These are phyloP conservation scores for Trichoderma orchidacearum DNA, from an alignment of 495 filamentous ascomycete species.

Conservation along the genomic window DNA sequence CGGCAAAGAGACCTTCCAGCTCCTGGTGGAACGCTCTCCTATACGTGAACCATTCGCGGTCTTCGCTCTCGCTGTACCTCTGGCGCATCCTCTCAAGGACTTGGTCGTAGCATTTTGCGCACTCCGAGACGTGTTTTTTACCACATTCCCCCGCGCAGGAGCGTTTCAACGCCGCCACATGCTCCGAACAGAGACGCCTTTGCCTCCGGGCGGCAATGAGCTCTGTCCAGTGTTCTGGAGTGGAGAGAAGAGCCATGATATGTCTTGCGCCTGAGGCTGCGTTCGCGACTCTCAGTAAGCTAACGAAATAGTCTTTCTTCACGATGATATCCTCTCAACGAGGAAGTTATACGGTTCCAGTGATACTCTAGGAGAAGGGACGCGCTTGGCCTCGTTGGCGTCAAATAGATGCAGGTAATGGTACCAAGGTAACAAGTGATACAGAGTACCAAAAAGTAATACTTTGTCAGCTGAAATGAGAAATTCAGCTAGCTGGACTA, in stretches of 20 bases:
- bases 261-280: no score
- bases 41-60: slow-evolving; percentile 27
- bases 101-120: slow-evolving; percentile 21
- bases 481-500: not conserved
- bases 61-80: slow-evolving; percentile 3
- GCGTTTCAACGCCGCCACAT: slow-evolving; percentile 10
- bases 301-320: no score
- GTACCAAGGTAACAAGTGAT: no score
- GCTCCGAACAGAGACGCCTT: slow-evolving; percentile 12
- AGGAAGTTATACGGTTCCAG: no score
- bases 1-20: slow-evolving; percentile 22
- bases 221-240: slow-evolving; percentile 18
- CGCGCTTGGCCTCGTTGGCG: not conserved
- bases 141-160: slow-evolving; percentile 14
- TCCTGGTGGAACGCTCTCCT: slow-evolving; percentile 23
- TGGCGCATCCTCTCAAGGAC: slow-evolving; percentile 20
- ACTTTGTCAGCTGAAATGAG: not conserved
- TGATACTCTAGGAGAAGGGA: no score
- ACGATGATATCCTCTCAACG: no score
- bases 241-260: not conserved
- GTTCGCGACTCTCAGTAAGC: not conserved
- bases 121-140: slow-evolving; percentile 14
- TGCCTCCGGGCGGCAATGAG: slow-evolving; percentile 15
- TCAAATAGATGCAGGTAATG: no score
- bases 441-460: not conserved